These are phyloP conservation scores for Fusarium annulatum DNA, from an alignment of 2,329 filamentous ascomycete species.

Conservation along the genomic window DNA sequence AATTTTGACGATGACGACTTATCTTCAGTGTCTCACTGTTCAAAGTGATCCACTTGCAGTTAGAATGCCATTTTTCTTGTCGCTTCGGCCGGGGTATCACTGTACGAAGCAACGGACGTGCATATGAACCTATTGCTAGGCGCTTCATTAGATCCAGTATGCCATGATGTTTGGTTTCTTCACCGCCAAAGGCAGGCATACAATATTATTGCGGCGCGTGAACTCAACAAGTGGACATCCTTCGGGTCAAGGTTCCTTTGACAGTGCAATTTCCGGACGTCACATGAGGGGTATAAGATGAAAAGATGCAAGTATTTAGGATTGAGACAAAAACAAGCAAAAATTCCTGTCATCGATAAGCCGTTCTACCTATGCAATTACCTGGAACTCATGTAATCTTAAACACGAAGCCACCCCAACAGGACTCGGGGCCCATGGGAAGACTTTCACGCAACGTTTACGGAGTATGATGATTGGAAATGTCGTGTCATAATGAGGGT, in stretches of 20 bases:
- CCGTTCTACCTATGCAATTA: neutral
- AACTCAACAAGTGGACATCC: constrained; percentile 9
- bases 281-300: neutral
- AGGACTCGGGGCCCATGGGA: neutral
- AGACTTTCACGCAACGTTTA: neutral
- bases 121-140: constrained; percentile 24
- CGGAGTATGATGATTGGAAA: neutral
- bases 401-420: neutral
- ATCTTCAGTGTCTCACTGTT: constrained; percentile 20
- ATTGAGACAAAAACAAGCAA: neutral
- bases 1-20: constrained; percentile 7
- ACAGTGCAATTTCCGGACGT: neutral
- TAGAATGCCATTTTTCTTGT: neutral
- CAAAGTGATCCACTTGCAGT: neutral
- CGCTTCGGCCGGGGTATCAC: constrained; percentile 2
- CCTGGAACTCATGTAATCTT: neutral
- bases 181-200: constrained; percentile 36
- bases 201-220: constrained; percentile 6
- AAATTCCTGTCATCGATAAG: neutral
- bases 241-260: neutral
- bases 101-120: constrained; percentile 36
- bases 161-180: constrained; percentile 30
- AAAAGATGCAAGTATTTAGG: neutral
- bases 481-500: neutral
- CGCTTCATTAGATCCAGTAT: constrained; percentile 6